phyloP scores from a whole-genome alignment of 306 rosid species.

The Alnus glutinosa region DNA sequence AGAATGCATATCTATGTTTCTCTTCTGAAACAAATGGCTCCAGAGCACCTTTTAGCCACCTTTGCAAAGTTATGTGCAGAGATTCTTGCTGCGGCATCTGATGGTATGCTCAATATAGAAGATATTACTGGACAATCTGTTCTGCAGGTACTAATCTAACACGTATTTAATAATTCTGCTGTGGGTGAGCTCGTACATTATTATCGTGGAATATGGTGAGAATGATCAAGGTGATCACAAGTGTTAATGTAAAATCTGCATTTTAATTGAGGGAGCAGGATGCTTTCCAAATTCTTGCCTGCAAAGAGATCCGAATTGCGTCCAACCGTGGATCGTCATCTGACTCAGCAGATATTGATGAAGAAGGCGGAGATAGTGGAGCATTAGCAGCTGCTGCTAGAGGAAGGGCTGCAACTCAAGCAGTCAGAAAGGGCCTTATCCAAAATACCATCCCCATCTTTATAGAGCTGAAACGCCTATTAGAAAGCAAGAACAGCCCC shows the following conservation, averaged over 20 bases:
- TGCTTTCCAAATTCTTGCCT: constrained; percentile 70
- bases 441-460: constrained; percentile 90
- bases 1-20: constrained; percentile 88
- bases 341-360: constrained; percentile 73
- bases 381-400: constrained; percentile 53
- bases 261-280: constrained; percentile 52
- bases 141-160: constrained; percentile 62
- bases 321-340: constrained; percentile 52
- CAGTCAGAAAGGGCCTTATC: constrained; percentile 71
- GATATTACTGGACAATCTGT: constrained; percentile 76
- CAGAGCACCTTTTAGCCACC: constrained; percentile 90
- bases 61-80: constrained; percentile 91
- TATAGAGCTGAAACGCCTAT: constrained; percentile 77
- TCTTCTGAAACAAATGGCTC: constrained; percentile 91
- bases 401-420: constrained; percentile 80
- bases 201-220: background rate
- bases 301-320: constrained; percentile 84
- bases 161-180: background rate
- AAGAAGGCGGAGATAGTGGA: constrained; percentile 66
- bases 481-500: constrained; percentile 88
- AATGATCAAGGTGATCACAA: background rate
- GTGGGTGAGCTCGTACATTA: background rate
- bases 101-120: constrained; percentile 74
- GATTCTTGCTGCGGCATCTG: constrained; percentile 91
- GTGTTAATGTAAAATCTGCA: constrained; percentile 14